phyloP scores from a whole-genome alignment of 2,329 filamentous ascomycete species.

The Chrysoporthe cubensis region DNA sequence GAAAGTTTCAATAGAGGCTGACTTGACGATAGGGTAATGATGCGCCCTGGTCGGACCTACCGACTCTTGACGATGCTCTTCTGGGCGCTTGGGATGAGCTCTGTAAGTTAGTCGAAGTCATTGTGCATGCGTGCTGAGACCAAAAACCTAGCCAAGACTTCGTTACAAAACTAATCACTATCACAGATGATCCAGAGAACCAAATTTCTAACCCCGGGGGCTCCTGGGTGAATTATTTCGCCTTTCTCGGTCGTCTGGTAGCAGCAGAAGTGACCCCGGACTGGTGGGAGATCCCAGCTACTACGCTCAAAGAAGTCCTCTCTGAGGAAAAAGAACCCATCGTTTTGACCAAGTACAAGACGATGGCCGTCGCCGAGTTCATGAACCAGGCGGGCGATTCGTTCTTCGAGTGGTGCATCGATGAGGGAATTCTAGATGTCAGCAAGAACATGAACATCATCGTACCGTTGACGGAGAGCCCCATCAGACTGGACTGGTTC shows the following conservation, averaged over 20 bases:
- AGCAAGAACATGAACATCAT: slow-evolving; percentile 24
- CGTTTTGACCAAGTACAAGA: slow-evolving; percentile 25
- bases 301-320: slow-evolving; percentile 27
- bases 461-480: slow-evolving; percentile 22
- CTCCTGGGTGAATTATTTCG: slow-evolving; percentile 28
- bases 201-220: slow-evolving; percentile 22
- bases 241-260: slow-evolving; percentile 27
- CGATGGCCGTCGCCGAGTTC: slow-evolving; percentile 28
- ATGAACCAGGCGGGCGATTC: slow-evolving; percentile 25
- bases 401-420: slow-evolving; percentile 29
- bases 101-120: slow-evolving; percentile 1
- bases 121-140: neutral
- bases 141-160: neutral
- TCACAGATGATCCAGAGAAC: slow-evolving; percentile 25
- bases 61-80: slow-evolving; percentile 27
- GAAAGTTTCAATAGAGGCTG: slow-evolving; percentile 6
- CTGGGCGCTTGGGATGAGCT: slow-evolving; percentile 27
- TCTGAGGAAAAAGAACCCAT: slow-evolving; percentile 20
- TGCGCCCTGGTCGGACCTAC: slow-evolving; percentile 28
- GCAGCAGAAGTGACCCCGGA: slow-evolving; percentile 26
- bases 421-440: slow-evolving; percentile 23
- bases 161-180: neutral
- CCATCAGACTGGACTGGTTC: slow-evolving; percentile 23
- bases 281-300: slow-evolving; percentile 28
- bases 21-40: slow-evolving; percentile 23